Conservation (phyloP, 2,329 filamentous ascomycete species). For the Microdochium bolleyi region DNA sequence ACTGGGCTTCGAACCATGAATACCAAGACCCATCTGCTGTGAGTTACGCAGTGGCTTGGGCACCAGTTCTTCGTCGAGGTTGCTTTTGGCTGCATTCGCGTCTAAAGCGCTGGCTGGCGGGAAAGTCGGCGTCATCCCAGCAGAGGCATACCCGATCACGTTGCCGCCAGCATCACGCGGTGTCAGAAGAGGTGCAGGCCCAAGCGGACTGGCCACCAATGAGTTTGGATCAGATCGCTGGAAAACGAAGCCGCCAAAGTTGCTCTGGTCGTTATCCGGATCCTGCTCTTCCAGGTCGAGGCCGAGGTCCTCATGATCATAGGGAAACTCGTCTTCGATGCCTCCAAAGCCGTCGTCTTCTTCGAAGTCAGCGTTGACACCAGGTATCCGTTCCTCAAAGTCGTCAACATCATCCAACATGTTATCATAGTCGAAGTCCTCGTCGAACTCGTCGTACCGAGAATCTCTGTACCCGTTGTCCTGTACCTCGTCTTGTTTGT, state of each 20-base stretch:
- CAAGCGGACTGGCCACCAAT: conserved; percentile 39
- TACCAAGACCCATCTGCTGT: not conserved
- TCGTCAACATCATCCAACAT: conserved; percentile 61
- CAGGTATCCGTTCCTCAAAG: conserved; percentile 59
- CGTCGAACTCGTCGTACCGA: conserved; percentile 54
- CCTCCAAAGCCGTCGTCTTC: conserved; percentile 32
- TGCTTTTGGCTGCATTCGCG: not conserved
- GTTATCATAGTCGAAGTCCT: conserved; percentile 55
- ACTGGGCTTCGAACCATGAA: not conserved
- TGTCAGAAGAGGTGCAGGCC: conserved; percentile 37
- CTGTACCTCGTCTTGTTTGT: conserved; percentile 37
- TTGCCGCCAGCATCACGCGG: conserved; percentile 47
- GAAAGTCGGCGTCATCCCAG: conserved; percentile 9
- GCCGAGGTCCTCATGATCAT: conserved; percentile 16
- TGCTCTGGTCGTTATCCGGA: conserved; percentile 49
- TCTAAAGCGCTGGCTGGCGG: not conserved
- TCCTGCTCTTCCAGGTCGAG: conserved; percentile 26
- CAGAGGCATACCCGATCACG: conserved; percentile 48
- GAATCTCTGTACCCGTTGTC: conserved; percentile 35
- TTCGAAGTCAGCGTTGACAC: conserved; percentile 38
- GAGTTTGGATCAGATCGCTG: conserved; percentile 45
- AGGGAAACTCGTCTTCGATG: conserved; percentile 18
- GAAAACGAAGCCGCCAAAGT: conserved; percentile 53
- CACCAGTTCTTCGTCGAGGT: not conserved
- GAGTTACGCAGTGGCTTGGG: not conserved